Conservation (phyloP, 208 protist species). For the Leishmania aethiopica region DNA sequence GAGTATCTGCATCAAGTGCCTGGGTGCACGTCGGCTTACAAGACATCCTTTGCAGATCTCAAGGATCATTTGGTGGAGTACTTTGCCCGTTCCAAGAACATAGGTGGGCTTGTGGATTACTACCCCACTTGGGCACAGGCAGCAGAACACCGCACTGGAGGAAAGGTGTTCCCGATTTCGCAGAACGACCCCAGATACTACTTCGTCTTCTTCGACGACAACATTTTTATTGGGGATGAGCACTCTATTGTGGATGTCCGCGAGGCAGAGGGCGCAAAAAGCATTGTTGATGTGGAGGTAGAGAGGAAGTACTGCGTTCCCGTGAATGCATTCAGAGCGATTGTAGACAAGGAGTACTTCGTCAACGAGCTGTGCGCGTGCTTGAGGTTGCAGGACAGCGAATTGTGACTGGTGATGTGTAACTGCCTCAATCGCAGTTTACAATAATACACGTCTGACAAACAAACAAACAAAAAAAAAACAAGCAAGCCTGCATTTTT, state of each 20-base stretch:
- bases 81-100: conserved; percentile 52
- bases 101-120: conserved; percentile 89
- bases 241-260: conserved; percentile 89
- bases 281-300: conserved; percentile 41
- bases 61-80: conserved; percentile 58
- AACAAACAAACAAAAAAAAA: conserved; percentile 3
- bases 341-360: conserved; percentile 86
- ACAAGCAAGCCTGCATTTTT: neutral
- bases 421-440: neutral
- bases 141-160: conserved; percentile 71
- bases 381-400: conserved; percentile 44
- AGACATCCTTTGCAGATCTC: conserved; percentile 56
- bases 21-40: conserved; percentile 43
- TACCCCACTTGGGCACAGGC: conserved; percentile 86
- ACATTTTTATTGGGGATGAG: conserved; percentile 85
- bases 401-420: neutral
- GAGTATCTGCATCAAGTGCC: conserved; percentile 44
- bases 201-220: conserved; percentile 91
- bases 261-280: conserved; percentile 43
- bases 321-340: conserved; percentile 85
- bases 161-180: conserved; percentile 83
- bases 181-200: conserved; percentile 36
- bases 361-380: conserved; percentile 55
- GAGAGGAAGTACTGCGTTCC: conserved; percentile 76
- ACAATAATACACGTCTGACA: neutral